phyloP scores from a whole-genome alignment of 805 yeast genomes.

The Blastobotrys peoriensis region DNA sequence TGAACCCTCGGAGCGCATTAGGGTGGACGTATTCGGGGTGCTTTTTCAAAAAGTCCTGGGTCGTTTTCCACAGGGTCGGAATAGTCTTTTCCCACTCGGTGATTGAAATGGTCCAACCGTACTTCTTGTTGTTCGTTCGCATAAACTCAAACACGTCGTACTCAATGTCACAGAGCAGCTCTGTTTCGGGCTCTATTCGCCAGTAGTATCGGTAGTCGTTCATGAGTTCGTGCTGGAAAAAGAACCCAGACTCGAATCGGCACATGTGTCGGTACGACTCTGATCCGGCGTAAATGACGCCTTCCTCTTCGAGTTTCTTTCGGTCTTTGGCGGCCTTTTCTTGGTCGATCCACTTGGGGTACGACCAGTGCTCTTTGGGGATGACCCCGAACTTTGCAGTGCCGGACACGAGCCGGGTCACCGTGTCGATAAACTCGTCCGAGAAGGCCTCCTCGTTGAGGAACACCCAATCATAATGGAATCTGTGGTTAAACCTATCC shows the following conservation, averaged over 20 bases:
- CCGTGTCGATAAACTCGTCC: conserved; percentile 45
- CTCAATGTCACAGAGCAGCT: conserved; percentile 53
- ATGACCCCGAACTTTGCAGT: conserved; percentile 56
- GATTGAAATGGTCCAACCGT: conserved; percentile 63
- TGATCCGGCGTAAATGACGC: conserved; percentile 52
- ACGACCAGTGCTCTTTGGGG: conserved; percentile 58
- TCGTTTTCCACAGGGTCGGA: conserved; percentile 55
- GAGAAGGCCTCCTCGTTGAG: conserved; percentile 63
- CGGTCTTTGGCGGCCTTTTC: conserved; percentile 43
- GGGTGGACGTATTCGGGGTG: conserved; percentile 50
- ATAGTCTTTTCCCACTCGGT: conserved; percentile 60
- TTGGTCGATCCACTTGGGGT: conserved; percentile 60
- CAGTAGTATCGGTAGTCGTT: conserved; percentile 61
- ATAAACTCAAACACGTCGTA: conserved; percentile 58
- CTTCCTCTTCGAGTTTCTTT: conserved; percentile 37
- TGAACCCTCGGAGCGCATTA: conserved; percentile 62
- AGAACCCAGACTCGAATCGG: conserved; percentile 70
- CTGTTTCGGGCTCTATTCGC: conserved; percentile 71
- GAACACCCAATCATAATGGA: conserved; percentile 74
- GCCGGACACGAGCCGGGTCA: conserved; percentile 53
- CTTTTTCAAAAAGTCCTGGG: conserved; percentile 38
- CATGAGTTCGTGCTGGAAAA: conserved; percentile 55
- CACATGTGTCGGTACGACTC: conserved; percentile 75
- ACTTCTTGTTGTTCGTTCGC: conserved; percentile 48
- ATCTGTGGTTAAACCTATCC: conserved; percentile 56